These are phyloP conservation scores for Striga hermonthica DNA, from an alignment of 305 asterid genomes.

Conservation along the genomic window DNA sequence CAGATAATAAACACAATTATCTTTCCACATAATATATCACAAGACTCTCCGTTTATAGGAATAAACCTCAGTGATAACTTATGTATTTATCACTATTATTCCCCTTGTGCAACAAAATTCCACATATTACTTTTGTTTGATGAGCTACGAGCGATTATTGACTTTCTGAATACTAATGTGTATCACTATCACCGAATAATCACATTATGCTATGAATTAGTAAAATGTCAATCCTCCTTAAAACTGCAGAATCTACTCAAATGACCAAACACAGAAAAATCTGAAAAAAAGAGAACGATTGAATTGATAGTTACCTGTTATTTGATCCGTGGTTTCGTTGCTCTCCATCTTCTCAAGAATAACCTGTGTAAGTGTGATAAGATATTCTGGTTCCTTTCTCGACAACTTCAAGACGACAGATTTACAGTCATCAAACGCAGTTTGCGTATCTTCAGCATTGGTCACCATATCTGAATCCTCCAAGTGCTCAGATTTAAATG, in stretches of 20 bases:
- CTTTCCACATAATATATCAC: too few relatives aligned
- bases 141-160: too few relatives aligned
- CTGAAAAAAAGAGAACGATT: neutral
- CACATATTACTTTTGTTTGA: too few relatives aligned
- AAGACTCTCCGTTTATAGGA: too few relatives aligned
- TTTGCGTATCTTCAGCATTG: constrained; percentile 29
- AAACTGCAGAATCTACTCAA: neutral
- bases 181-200: neutral
- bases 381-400: constrained; percentile 67
- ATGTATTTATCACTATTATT: too few relatives aligned
- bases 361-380: constrained; percentile 54
- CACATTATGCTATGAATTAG: neutral
- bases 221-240: neutral
- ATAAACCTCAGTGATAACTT: too few relatives aligned
- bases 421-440: constrained; percentile 65
- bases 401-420: constrained; percentile 63
- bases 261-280: neutral
- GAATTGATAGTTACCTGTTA: constrained; percentile 42
- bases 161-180: neutral
- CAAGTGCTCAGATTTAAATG: constrained; percentile 35
- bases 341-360: constrained; percentile 66
- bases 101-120: too few relatives aligned
- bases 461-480: constrained; percentile 33
- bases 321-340: constrained; percentile 28
- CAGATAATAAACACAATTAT: neutral